These are phyloP conservation scores for Ceratocystis huliohia DNA, from an alignment of 2,329 filamentous ascomycete genomes.

Conservation along the genomic window DNA sequence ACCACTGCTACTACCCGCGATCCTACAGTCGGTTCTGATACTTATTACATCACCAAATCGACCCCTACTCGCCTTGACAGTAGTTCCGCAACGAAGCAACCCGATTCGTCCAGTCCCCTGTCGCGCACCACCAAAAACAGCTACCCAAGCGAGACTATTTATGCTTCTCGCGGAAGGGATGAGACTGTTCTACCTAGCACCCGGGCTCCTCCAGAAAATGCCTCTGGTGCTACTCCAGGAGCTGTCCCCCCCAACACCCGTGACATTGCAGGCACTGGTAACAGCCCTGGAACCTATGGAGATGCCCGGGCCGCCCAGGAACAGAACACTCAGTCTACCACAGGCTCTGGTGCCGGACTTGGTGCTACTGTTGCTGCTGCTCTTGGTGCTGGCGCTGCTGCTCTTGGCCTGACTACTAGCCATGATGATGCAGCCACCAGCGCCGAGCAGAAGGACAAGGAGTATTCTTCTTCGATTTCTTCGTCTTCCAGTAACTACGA, in stretches of 20 bases:
- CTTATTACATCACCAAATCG: slow-evolving; percentile 16
- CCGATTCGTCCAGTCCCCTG: not conserved
- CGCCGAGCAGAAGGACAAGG: slow-evolving; percentile 4
- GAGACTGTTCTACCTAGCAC: not conserved
- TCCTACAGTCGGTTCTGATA: not conserved
- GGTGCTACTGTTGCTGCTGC: slow-evolving; percentile 16
- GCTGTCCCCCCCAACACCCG: not conserved
- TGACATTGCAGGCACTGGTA: not conserved
- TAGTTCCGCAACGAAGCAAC: not conserved
- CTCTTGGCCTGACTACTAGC: slow-evolving; percentile 15
- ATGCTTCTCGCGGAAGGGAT: not conserved
- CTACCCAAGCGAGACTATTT: not conserved
- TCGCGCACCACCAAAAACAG: slow-evolving; percentile 7
- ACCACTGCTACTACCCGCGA: not conserved
- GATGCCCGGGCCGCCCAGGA: not conserved
- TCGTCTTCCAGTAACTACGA: slow-evolving; percentile 13
- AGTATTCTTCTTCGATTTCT: slow-evolving; percentile 18
- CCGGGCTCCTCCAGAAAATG: not conserved
- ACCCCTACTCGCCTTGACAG: slow-evolving; percentile 9
- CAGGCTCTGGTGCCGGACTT: slow-evolving; percentile 15
- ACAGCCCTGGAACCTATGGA: not conserved
- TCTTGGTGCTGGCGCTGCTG: slow-evolving; percentile 19
- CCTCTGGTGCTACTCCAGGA: not conserved
- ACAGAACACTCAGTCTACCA: not conserved
- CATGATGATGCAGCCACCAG: slow-evolving; percentile 9